Evolutionary conservation across 495 filamentous ascomycete species (phyloP).

Genomic region (Bacidia gigantensis): DNA sequence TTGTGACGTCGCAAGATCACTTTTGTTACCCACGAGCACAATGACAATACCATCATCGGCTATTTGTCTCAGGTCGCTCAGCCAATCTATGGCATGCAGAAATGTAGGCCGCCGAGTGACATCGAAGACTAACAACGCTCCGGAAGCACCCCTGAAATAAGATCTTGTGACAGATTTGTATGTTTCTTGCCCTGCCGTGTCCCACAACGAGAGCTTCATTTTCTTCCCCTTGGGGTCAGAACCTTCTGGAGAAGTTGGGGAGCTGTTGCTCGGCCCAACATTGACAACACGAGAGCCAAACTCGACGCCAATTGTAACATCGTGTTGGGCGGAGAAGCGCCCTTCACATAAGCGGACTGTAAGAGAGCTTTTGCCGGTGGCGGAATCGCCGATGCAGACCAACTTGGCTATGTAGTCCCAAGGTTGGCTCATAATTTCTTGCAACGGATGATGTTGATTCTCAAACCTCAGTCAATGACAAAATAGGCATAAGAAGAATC

Average conservation of each 20-base stretch:
- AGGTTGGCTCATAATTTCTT: constrained; percentile 52
- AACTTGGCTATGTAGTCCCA: constrained; percentile 99
- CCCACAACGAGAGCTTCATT: constrained; percentile 71
- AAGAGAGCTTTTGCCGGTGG: constrained; percentile 94
- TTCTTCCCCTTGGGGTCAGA: constrained; percentile 47
- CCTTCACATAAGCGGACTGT: constrained; percentile 96
- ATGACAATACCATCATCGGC: constrained; percentile 90
- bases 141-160: constrained; percentile 79
- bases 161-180: constrained; percentile 90
- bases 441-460: no score
- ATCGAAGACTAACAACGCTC: constrained; percentile 89
- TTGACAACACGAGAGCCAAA: constrained; percentile 91
- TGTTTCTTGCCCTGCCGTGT: constrained; percentile 94
- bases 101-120: constrained; percentile 81
- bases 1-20: constrained; percentile 51
- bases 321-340: constrained; percentile 82
- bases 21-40: constrained; percentile 89
- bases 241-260: constrained; percentile 34
- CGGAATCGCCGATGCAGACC: constrained; percentile 90
- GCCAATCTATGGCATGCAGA: constrained; percentile 71
- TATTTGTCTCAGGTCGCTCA: constrained; percentile 81
- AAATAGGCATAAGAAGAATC: no score
- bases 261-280: constrained; percentile 51
- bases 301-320: constrained; percentile 96
- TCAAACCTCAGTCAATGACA: no score